Base-by-base conservation (phyloP, 1,284 basidiomycete species). In the Afroboletus lepidellus region DNA sequence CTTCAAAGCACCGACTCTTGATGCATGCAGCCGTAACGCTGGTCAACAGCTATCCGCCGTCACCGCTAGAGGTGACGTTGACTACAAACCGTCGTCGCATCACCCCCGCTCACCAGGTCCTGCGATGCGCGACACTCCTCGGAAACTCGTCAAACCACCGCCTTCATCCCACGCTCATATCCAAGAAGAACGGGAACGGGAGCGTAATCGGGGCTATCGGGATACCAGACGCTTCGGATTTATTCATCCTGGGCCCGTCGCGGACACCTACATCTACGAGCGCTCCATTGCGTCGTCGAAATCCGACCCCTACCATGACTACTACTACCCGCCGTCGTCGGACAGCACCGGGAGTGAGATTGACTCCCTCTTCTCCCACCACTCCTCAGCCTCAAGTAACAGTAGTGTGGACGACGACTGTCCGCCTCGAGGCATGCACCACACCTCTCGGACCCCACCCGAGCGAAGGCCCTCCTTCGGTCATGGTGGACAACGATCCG, bases 181-280 rank as follows among this genome's bases (percentile, higher is more conserved):
- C 30, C 60, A 51, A n/a, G 61, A 65, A 54, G 64, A 68, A 29
- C 51, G 63, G 21, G 61, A 66, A 7, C 59, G 58, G 36, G 61
- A 61, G 4, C 50, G 56, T 29, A 60, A 51, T 51, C 55, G 58
- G 21, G 29, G 59, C 44, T 67, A 67, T 46, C 61, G 61, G 13
- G 61, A 63, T 12, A 61, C 60, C 29, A 60, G 67, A 46, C 60
- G 66, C 21, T 74, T 67, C 48, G 64, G 64, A 15, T 61, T 55
- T 48, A 78, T 82, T 53, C 76, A 79, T 60, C 74, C 78, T 24
- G 70, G 72, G 48, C 59, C 65, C 39, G 63, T 68, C 36, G 70
- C 72, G 50, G 74, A 79, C 50, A 74, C 76, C 18, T 84, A 74
- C 67, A 72, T 84, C 54, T 84, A 85, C 61, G 79, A 84, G 55